phyloP scores from a whole-genome alignment of 163 green algal genomes.

The Scenedesmus sp. region DNA sequence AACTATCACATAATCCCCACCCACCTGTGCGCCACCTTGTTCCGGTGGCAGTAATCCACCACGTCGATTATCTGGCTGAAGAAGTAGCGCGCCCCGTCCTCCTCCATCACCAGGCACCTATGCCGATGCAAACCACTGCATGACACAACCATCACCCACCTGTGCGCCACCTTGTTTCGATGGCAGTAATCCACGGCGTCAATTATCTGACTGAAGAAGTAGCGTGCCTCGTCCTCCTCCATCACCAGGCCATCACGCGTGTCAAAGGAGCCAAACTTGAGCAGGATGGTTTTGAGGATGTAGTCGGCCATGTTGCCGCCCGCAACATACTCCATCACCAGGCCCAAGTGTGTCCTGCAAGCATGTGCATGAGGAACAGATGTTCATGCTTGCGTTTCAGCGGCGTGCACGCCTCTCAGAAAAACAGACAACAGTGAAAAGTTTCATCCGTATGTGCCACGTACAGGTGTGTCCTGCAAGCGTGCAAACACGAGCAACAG shows the following conservation, averaged over 20 bases:
- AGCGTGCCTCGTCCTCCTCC: conserved; percentile 85
- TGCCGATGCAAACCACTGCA: not conserved
- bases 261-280: conserved; percentile 79
- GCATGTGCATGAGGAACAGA: no score
- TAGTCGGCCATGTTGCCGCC: conserved; percentile 88
- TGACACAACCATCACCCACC: conserved; percentile 19
- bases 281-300: conserved; percentile 77
- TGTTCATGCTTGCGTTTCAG: no score
- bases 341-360: conserved; percentile 79
- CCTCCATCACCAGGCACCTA: conserved; percentile 79
- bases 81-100: conserved; percentile 85
- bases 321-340: conserved; percentile 91
- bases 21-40: conserved; percentile 79
- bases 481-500: not conserved
- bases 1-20: not conserved
- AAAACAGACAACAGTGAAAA: no score
- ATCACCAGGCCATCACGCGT: conserved; percentile 82
- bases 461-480: conserved; percentile 79
- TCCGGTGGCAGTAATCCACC: conserved; percentile 91
- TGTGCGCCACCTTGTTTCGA: conserved; percentile 82
- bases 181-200: conserved; percentile 93
- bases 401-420: no score
- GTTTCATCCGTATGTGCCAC: conserved; percentile 49
- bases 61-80: conserved; percentile 74
- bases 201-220: conserved; percentile 87